These are phyloP conservation scores for Alternaria viburni DNA, from an alignment of 2,329 filamentous ascomycete species.

Conservation along the genomic window DNA sequence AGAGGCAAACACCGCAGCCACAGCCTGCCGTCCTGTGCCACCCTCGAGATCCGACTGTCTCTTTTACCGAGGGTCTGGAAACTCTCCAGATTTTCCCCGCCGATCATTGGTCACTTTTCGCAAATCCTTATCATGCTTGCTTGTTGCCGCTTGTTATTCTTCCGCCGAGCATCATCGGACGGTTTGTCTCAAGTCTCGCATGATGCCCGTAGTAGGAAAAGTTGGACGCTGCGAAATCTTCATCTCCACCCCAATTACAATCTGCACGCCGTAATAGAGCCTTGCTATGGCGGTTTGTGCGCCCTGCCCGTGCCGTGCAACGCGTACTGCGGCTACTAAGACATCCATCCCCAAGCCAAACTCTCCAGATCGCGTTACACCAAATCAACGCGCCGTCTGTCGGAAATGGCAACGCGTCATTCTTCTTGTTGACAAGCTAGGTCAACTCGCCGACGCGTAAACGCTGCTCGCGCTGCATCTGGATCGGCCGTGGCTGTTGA, in stretches of 20 bases:
- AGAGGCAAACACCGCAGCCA: conserved; percentile 39
- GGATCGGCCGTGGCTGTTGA: conserved; percentile 32
- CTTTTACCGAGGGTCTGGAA: conserved; percentile 29
- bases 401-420: conserved; percentile 23
- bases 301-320: conserved; percentile 32
- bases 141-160: conserved; percentile 1
- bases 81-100: conserved; percentile 10
- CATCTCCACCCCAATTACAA: background rate
- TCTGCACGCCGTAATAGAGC: background rate
- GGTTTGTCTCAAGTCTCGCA: conserved; percentile 24
- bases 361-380: conserved; percentile 28
- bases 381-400: conserved; percentile 14
- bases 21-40: conserved; percentile 33
- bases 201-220: conserved; percentile 20
- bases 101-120: conserved; percentile 21
- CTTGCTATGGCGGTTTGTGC: conserved; percentile 27
- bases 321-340: conserved; percentile 29
- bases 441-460: conserved; percentile 18
- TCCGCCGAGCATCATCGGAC: conserved; percentile 16
- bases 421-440: conserved; percentile 20
- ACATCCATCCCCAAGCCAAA: conserved; percentile 30
- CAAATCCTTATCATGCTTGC: conserved; percentile 14
- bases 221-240: conserved; percentile 21
- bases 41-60: conserved; percentile 23
- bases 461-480: conserved; percentile 14